phyloP scores from a whole-genome alignment of 345 rosid species.

The Ceriops decandra region DNA sequence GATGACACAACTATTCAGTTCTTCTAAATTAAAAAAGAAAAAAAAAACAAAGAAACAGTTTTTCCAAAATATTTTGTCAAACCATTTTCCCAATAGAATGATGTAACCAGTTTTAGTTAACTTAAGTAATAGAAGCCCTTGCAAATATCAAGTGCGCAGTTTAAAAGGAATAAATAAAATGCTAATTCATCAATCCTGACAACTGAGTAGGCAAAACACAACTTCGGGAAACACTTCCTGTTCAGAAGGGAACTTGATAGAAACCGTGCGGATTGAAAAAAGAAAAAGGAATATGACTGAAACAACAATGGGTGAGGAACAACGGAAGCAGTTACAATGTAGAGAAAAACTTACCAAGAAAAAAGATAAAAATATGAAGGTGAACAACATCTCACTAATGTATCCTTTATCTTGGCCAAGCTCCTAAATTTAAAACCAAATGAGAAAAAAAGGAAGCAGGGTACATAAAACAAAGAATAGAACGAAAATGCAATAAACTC shows the following conservation, averaged over 20 bases:
- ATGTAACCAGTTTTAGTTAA: too few relatives aligned
- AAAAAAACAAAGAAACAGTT: too few relatives aligned
- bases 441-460: constrained; percentile 6
- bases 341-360: constrained; percentile 55
- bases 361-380: constrained; percentile 59
- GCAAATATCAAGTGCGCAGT: background rate
- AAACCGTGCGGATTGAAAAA: constrained; percentile 1
- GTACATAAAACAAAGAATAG: background rate
- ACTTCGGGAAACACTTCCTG: background rate
- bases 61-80: too few relatives aligned
- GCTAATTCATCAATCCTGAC: background rate
- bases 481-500: background rate
- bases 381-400: constrained; percentile 84
- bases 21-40: background rate
- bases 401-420: constrained; percentile 91
- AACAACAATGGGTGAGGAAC: background rate
- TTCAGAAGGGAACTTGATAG: background rate
- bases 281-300: background rate
- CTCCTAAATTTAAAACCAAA: constrained; percentile 47
- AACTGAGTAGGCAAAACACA: background rate
- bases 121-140: background rate
- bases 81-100: too few relatives aligned
- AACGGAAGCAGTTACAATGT: background rate
- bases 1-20: background rate
- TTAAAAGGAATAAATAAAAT: background rate